These are phyloP conservation scores for Psilocybe mexicana DNA, from an alignment of 1,284 basidiomycete genomes.

Conservation along the genomic window DNA sequence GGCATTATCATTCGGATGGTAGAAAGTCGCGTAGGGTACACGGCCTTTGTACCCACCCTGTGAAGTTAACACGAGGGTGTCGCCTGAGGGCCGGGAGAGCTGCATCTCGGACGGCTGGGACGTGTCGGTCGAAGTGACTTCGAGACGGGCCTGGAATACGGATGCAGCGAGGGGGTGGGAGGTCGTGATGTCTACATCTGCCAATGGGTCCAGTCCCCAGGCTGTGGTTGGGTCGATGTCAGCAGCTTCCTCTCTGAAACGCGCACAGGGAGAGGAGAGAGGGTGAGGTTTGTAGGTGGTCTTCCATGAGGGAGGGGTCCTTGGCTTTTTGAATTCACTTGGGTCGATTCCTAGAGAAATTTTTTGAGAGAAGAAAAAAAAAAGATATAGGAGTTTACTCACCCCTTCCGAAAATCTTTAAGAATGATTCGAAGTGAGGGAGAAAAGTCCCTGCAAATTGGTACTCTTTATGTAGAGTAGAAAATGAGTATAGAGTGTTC, in stretches of 20 bases:
- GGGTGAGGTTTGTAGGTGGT: slow-evolving; percentile 30
- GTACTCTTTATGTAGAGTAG: background rate
- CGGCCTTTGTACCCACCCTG: background rate
- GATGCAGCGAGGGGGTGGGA: slow-evolving; percentile 26
- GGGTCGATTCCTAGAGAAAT: background rate
- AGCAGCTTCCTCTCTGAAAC: slow-evolving; percentile 28
- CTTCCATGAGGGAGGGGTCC: slow-evolving; percentile 20
- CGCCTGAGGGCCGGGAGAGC: background rate
- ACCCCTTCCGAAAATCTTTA: background rate
- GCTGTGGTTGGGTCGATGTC: background rate
- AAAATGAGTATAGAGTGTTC: no score
- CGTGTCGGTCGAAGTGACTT: slow-evolving; percentile 28
- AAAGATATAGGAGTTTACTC: background rate
- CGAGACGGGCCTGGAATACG: slow-evolving; percentile 40
- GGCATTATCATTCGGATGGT: slow-evolving; percentile 10
- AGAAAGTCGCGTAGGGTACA: background rate
- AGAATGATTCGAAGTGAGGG: background rate
- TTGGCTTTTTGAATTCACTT: background rate
- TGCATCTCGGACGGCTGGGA: slow-evolving; percentile 11
- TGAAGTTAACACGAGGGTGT: background rate
- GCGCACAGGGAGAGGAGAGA: slow-evolving; percentile 32
- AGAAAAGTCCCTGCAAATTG: background rate
- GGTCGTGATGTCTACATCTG: slow-evolving; percentile 16
- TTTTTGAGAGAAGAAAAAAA: background rate
- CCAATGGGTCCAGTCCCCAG: background rate